Evolutionary conservation across 371 early-diverging fungal species (phyloP).

Genomic region (Actinomucor elegans): DNA sequence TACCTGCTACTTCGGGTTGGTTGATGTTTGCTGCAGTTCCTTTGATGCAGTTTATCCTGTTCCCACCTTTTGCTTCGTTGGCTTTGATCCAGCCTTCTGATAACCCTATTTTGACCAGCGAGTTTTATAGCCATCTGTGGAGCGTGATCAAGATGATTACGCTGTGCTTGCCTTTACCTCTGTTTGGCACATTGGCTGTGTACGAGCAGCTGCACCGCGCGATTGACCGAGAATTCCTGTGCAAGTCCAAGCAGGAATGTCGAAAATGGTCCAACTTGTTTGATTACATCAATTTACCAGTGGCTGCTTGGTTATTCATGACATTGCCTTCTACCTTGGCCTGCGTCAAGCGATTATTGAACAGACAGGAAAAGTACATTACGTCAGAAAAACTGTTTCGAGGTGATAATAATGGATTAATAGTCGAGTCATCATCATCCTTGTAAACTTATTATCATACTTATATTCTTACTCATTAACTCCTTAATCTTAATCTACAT

Average conservation of each 20-base stretch:
- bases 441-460: too few species aligned
- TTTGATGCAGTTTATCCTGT: conserved; percentile 49
- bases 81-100: conserved; percentile 30
- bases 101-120: conserved; percentile 45
- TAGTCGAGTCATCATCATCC: conserved; percentile 3
- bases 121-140: conserved; percentile 46
- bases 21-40: conserved; percentile 61
- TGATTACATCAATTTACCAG: conserved; percentile 49
- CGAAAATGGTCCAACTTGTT: conserved; percentile 38
- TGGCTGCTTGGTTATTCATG: conserved; percentile 57
- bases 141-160: conserved; percentile 46
- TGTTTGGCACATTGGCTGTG: conserved; percentile 46
- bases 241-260: conserved; percentile 35
- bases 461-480: too few species aligned
- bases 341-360: conserved; percentile 43
- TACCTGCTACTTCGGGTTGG: conserved; percentile 57
- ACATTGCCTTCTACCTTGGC: conserved; percentile 55
- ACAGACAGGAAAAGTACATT: conserved; percentile 45
- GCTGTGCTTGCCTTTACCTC: conserved; percentile 46
- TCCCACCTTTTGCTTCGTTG: conserved; percentile 37
- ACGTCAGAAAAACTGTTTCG: conserved; percentile 49
- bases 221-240: conserved; percentile 44
- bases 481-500: too few species aligned
- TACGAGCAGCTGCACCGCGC: conserved; percentile 52
- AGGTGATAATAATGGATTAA: conserved; percentile 13